Base-by-base conservation (phyloP, 768 basidiomycete species). In the Rhizopogon roseolus region DNA sequence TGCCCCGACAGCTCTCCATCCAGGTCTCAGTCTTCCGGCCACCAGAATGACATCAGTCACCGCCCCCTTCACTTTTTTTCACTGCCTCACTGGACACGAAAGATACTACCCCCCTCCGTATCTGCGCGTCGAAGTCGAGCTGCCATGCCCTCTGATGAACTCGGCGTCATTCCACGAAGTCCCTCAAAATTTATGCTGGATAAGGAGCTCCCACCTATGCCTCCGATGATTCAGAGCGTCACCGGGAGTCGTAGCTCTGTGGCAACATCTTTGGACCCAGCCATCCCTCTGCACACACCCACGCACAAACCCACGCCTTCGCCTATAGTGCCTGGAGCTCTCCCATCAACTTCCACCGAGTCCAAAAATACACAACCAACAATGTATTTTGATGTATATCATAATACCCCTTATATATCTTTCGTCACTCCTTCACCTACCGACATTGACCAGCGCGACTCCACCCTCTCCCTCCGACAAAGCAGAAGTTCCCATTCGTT, bases 61-160 rank as follows among this genome's bases (percentile, higher is more conserved):
- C 51, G 46, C 14, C 53, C 45, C 6, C 41, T 56, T 36, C 82
- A 82, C 67, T 82, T 88, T 69, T 82, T 88, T 67, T 83, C 86
- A 22, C 67, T 85, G 25, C 82, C 85, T 14, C 73, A 77, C 56
- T 86, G 85, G 85, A 79, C 74, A 62, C 84, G 79, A 60, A 83
- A 79, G 55, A 71, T 68, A 28, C 62, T 69, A 32, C 64, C 70
- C 44, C 58, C 64, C 19, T 62, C 72, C 22, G 62, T 60, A 29
- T 57, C 69, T 36, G 58, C 69, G 8, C 72, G 61, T 56, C 68
- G 64, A 53, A 68, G 60, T 52, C 54, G 60, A 45, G 62, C 67
- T 45, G 66, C 58, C 19, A 42, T 52, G 22, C 54, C 52, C 38
- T 56, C 54, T 36, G 61, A 63, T 17, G 69, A 70, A 45, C 62